These are phyloP conservation scores for Selaginella moellendorffii DNA, from an alignment of 75 land plant genomes.

Conservation along the genomic window DNA sequence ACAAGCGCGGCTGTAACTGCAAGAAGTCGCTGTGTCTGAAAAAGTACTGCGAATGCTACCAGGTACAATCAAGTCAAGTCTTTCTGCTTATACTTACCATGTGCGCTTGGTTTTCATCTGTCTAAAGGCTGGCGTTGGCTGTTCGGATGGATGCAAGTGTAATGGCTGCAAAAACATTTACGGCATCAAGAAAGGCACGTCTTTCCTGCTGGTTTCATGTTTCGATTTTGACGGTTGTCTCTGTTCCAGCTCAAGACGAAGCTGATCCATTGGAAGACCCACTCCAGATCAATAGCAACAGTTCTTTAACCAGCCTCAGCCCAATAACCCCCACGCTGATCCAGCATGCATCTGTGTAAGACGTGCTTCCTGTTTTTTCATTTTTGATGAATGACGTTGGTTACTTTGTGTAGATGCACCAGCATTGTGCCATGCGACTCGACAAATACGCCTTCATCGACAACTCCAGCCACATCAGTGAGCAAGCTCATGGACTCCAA, in stretches of 20 bases:
- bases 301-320: not conserved
- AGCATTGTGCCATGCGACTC: not conserved
- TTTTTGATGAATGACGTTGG: too few species aligned
- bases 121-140: constrained; percentile 7
- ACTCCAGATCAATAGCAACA: not conserved
- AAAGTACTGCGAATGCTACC: constrained; percentile 6
- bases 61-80: not conserved
- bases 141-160: constrained; percentile 7
- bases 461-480: not conserved
- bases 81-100: not conserved
- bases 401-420: too few species aligned
- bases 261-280: not conserved
- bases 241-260: constrained; percentile 1
- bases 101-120: not conserved
- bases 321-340: constrained; percentile 2
- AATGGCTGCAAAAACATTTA: constrained; percentile 4
- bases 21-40: constrained; percentile 5
- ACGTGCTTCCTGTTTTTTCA: too few species aligned
- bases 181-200: constrained; percentile 6
- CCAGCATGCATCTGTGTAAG: not conserved
- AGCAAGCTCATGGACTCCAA: not conserved
- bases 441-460: not conserved
- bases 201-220: not conserved
- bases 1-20: constrained; percentile 8
- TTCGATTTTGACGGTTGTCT: too few species aligned